These are phyloP conservation scores for Macrolepiota albuminosa DNA, from an alignment of 768 basidiomycete genomes.

Conservation along the genomic window DNA sequence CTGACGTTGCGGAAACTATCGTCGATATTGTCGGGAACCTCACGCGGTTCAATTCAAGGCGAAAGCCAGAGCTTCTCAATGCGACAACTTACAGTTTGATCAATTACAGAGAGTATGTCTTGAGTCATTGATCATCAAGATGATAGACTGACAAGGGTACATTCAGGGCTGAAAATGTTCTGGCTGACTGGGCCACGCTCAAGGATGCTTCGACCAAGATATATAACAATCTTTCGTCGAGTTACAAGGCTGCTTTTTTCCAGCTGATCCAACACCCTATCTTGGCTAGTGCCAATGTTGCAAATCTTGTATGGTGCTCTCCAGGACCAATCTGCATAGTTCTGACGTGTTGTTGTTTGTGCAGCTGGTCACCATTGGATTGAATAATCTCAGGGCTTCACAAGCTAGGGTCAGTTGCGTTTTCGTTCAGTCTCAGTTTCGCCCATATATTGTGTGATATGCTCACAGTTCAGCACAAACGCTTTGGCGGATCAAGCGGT, in stretches of 20 bases:
- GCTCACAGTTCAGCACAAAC: slow-evolving; percentile 48
- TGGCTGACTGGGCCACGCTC: slow-evolving; percentile 45
- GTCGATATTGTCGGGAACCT: slow-evolving; percentile 51
- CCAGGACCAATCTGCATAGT: background rate
- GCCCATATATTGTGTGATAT: background rate
- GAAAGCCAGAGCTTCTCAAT: slow-evolving; percentile 66
- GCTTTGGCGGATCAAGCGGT: slow-evolving; percentile 49
- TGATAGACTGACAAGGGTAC: background rate
- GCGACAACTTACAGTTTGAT: slow-evolving; percentile 56
- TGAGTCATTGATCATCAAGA: background rate
- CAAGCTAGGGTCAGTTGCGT: slow-evolving; percentile 44
- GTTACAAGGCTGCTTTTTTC: slow-evolving; percentile 57
- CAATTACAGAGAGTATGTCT: slow-evolving; percentile 64
- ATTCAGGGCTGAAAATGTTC: slow-evolving; percentile 52
- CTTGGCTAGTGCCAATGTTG: slow-evolving; percentile 52
- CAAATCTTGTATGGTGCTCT: slow-evolving; percentile 35
- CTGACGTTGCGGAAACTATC: slow-evolving; percentile 35
- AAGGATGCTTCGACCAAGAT: slow-evolving; percentile 46
- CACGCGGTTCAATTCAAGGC: slow-evolving; percentile 50
- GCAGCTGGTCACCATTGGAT: slow-evolving; percentile 50
- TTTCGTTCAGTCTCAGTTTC: background rate
- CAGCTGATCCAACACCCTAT: slow-evolving; percentile 68
- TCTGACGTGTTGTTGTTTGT: too few relatives aligned
- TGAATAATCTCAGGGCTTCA: slow-evolving; percentile 55
- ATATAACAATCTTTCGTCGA: slow-evolving; percentile 45